phyloP scores from a whole-genome alignment of 1,139 yeast species.

The Maudiozyma humilis region DNA sequence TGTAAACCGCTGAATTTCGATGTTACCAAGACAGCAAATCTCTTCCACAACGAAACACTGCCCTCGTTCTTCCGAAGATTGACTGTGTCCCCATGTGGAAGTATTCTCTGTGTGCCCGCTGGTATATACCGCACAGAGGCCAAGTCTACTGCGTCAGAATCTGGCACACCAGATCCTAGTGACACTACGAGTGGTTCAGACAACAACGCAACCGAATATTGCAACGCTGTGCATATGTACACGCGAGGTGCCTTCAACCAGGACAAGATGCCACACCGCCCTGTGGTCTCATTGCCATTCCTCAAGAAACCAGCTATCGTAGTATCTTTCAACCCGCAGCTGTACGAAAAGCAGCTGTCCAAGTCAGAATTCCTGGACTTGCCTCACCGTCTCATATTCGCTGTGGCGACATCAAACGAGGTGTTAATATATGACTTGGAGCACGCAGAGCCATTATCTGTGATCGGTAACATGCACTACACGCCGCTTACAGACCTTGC shows the following conservation, averaged over 20 bases:
- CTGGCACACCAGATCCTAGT: neutral
- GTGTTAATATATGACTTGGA: slow-evolving; percentile 77
- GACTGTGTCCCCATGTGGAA: slow-evolving; percentile 85
- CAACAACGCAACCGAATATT: slow-evolving; percentile 16
- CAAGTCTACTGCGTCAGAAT: neutral
- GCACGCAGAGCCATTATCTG: slow-evolving; percentile 56
- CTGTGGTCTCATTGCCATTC: slow-evolving; percentile 74
- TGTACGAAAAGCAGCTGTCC: slow-evolving; percentile 38
- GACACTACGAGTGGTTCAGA: neutral
- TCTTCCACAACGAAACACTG: slow-evolving; percentile 78
- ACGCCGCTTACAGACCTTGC: slow-evolving; percentile 78
- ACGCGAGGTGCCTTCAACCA: slow-evolving; percentile 51
- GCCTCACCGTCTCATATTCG: slow-evolving; percentile 77
- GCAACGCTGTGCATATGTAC: slow-evolving; percentile 70
- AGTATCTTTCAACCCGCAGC: slow-evolving; percentile 62
- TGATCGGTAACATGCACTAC: slow-evolving; percentile 74
- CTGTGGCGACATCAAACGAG: slow-evolving; percentile 90
- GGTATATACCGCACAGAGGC: slow-evolving; percentile 47
- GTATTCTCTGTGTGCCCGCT: slow-evolving; percentile 69
- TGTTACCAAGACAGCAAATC: slow-evolving; percentile 32
- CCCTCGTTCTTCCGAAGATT: slow-evolving; percentile 85
- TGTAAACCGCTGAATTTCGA: slow-evolving; percentile 3
- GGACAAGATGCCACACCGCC: slow-evolving; percentile 37
- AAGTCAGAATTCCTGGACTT: slow-evolving; percentile 35
- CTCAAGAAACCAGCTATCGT: slow-evolving; percentile 79